A percentile compares a stretch with the other conserved stretches of the same genome.
Evolutionary conservation across 495 filamentous ascomycete species (phyloP).

Genomic region (Penicillium salamii): DNA sequence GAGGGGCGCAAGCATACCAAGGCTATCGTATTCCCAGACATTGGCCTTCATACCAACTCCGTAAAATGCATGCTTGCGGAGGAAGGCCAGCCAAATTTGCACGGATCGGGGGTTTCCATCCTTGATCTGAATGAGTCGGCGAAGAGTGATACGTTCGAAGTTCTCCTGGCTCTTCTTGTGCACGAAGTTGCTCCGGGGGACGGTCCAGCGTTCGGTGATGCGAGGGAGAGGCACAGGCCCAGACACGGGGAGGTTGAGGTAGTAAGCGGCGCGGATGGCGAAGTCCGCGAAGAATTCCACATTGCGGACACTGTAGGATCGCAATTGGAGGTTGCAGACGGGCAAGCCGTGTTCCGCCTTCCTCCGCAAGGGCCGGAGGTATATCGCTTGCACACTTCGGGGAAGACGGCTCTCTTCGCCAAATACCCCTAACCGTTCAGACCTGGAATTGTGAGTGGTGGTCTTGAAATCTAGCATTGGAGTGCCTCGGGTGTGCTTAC

Average conservation of each 20-base stretch:
- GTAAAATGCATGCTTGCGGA: slow-evolving; percentile 86
- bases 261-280: slow-evolving; percentile 91
- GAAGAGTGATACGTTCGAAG: slow-evolving; percentile 85
- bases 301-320: slow-evolving; percentile 87
- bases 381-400: slow-evolving; percentile 76
- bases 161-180: slow-evolving; percentile 98
- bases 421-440: slow-evolving; percentile 34
- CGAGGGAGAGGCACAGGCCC: slow-evolving; percentile 88
- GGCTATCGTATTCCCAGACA: slow-evolving; percentile 77
- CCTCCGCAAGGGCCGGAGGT: slow-evolving; percentile 80
- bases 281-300: slow-evolving; percentile 96
- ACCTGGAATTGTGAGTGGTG: slow-evolving; percentile 27
- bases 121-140: slow-evolving; percentile 86
- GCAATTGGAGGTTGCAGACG: slow-evolving; percentile 85
- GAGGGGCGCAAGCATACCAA: slow-evolving; percentile 53
- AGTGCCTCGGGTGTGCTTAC: slow-evolving; percentile 18
- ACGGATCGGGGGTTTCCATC: slow-evolving; percentile 89
- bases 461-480: background rate
- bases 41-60: slow-evolving; percentile 99
- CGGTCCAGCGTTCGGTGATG: slow-evolving; percentile 88
- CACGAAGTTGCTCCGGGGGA: slow-evolving; percentile 84
- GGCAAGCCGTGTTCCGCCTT: slow-evolving; percentile 70
- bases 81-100: slow-evolving; percentile 84
- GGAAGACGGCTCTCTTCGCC: slow-evolving; percentile 55
- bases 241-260: slow-evolving; percentile 78